Base-by-base conservation (phyloP, 2,329 filamentous ascomycete genomes). In the Fusarium vanettenii region DNA sequence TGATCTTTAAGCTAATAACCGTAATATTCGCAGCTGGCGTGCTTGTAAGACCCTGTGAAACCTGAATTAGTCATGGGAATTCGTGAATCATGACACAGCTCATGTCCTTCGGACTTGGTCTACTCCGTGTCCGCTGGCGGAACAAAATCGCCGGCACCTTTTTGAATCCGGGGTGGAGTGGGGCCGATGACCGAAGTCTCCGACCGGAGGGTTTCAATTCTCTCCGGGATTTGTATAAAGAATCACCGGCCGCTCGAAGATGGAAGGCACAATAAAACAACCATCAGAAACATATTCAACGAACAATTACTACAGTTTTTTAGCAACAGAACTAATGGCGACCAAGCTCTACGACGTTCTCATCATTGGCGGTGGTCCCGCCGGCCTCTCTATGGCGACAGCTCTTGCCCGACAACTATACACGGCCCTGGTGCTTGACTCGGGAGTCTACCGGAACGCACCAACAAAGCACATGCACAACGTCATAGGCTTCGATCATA, bases 281-380 rank as follows among this genome's bases (percentile, higher is more conserved):
- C 4, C 37, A 39, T 8, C 18, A 39, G 37, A 8, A 39, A 7
- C 0, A n/a, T 1, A 39, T n/a, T n/a, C 8, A n/a, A 10, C 37
- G 2, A n/a, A 9, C 7, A 39, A 39, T 18, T n/a, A n/a, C 37
- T 39, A 18, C 9, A n/a, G 37, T n/a, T 18, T 18, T 39, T 39
- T 1, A n/a, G 4, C 8, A 39, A n/a, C 8, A 39, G 18, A 39
- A 45, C 35, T n/a, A 37, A 74, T 74, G 72, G 4, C 69, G 4
- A 62, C 71, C 0, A 79, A 79, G 16, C 72, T 83, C 68, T 87
- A 86, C 78, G 88, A 89, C 77, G 86, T 85, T 25, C 84, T 90
- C 63, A 83, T 90, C 68, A 83, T 90, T 41, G 88, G 88, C 48
- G 87, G 86, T 56, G 88, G 88, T 3, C 87, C 88, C 5, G 84